A percentile compares a stretch with the other conserved stretches of the same genome.
These are phyloP conservation scores for Pistacia integerrima DNA, from an alignment of 345 rosid species.

Conservation along the genomic window DNA sequence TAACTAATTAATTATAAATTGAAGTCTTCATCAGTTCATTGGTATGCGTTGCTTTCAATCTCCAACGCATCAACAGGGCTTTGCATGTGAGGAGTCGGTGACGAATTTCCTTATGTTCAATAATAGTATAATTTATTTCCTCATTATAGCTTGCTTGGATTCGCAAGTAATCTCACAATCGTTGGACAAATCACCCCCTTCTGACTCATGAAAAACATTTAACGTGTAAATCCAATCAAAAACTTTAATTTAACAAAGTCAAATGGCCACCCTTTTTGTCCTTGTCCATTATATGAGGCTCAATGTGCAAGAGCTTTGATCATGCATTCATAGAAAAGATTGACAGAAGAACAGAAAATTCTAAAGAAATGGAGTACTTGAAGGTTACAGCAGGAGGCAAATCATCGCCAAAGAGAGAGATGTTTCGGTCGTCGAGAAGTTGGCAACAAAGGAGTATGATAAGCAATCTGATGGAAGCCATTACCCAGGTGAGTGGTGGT, in stretches of 20 bases:
- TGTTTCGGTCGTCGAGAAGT: constrained; percentile 2
- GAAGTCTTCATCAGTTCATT: no score
- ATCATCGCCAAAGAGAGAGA: constrained; percentile 33
- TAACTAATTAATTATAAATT: no score
- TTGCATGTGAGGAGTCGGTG: constrained; percentile 35
- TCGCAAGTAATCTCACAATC: neutral
- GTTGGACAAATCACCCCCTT: neutral
- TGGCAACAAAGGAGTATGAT: constrained; percentile 25
- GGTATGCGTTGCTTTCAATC: neutral
- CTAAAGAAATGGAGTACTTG: constrained; percentile 8
- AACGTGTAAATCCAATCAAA: neutral
- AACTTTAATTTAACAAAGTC: neutral
- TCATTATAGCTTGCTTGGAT: neutral
- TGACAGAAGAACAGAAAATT: neutral
- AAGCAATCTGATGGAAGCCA: constrained; percentile 31
- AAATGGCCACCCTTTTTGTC: neutral
- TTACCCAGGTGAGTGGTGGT: constrained; percentile 23
- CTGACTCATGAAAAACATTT: neutral
- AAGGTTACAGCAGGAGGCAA: constrained; percentile 32
- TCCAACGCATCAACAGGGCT: constrained; percentile 1
- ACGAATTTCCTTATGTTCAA: neutral
- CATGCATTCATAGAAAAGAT: no score
- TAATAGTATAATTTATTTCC: no score
- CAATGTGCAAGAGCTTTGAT: neutral
- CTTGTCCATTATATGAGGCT: neutral